Base-by-base conservation (phyloP, 805 yeast genomes). In the Wickerhamomyces xylosicus region DNA sequence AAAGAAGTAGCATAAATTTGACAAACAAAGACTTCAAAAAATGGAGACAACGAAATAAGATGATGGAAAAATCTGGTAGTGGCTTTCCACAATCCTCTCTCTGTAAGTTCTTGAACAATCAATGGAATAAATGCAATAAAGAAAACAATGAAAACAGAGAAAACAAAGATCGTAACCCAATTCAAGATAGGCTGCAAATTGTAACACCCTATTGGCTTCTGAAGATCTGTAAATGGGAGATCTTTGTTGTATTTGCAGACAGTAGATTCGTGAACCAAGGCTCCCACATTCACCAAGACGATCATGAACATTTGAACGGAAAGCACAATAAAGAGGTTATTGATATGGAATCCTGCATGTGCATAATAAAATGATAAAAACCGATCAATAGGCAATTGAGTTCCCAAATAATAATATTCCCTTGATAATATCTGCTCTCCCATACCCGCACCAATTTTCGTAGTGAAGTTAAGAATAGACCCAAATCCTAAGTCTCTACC, bases 381-480 rank as follows among this genome's bases (percentile, higher is more conserved):
- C 36, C 96, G 63, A 57, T 90, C 97, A 34, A 89, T 68, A 3
- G 96, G 95, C 39, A 90, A 64, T 49, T 79, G 85, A 2, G 95
- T 85, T 2, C 97, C 97, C 43, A 90, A 59, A 59, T 85, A 86
- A 57, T 80, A 90, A 60, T 89, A 86, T 53, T 90, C 97, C 52
- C 97, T 71, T 5, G 95, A 85, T 27, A 90, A 62, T 58, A 89
- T 72, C 58, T 90, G 97, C 57, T 90, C 97, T 8, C 97, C 97
- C 97, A 90, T 90, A 37, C 97, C 97, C 33, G 95, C 92, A 3
- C 97, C 97, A 56, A 90, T 89, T 62, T 90, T 90, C 2, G 95
- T 82, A 0, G 96, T 90, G 64, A 90, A 90, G 55, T 89, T 90
- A 48, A 90, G 66, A 47, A 90, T 87, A 0, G 96, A 85, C 1